Base-by-base conservation (phyloP, 768 basidiomycete species). In the Psilocybe tampanensis region DNA sequence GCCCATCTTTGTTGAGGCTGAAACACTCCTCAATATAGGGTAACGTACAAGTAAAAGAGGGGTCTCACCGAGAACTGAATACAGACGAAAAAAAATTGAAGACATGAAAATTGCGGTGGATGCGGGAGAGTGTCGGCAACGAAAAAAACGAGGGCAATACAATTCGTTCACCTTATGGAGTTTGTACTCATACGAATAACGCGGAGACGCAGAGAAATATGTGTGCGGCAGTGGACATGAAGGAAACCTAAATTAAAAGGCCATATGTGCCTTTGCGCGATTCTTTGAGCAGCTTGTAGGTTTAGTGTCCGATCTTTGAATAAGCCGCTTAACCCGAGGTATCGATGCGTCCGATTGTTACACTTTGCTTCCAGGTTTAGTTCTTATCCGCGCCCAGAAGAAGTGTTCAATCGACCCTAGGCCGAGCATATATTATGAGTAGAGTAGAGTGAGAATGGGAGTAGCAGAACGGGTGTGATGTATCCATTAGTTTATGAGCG, bases 371-470 rank as follows among this genome's bases (percentile, higher is more conserved):
- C 45, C 23, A 47, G 8, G 45, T 8, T 26, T 8, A 29, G 13
- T 29, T 36, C 41, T 53, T 19, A 54, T 22, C 36, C n/a, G 47
- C 1, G 36, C 45, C 51, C 23, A 45, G 52, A 48, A 45, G 13
- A 26, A 36, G 23, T 54, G 41, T 50, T 24, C 19, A 7, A 18
- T 47, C 44, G 52, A 59, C 24, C 34, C 26, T 21, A 29, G 19
- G 22, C 19, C 34, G 51, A 42, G 43, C 24, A 36, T 49, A 47
- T 44, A 59, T 50, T 59, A 59, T 33, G 58, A 43, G 48, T 54
- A 54, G 32, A 29, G 47, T 59, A 59, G 32, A 13, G 47, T 59
- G 44, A 17, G 32, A 34, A 50, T 44, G 47, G 51, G 36, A 22
- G 39, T 29, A 29, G 29, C 29, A 29, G 29, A 41, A 21, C 34